These are phyloP conservation scores for Narthecium ossifragum DNA, from an alignment of 106 monocot genomes.

Conservation along the genomic window DNA sequence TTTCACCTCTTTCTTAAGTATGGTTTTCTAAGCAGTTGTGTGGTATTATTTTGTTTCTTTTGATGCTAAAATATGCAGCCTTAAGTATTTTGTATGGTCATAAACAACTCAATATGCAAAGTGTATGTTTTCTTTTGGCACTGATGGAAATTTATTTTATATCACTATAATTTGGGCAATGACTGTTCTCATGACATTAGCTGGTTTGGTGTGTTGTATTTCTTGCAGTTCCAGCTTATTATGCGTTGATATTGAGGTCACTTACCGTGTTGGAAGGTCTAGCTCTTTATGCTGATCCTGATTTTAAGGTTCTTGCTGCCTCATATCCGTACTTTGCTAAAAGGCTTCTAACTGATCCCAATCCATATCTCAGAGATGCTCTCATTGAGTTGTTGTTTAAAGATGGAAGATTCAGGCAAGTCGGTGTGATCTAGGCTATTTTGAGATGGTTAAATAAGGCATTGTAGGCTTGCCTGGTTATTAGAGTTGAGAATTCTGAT, in stretches of 20 bases:
- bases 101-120: too few species aligned
- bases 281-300: constrained; percentile 92
- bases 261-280: constrained; percentile 97
- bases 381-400: constrained; percentile 96
- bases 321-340: constrained; percentile 99
- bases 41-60: too few species aligned
- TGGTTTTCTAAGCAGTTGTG: too few species aligned
- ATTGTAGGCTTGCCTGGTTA: not conserved
- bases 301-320: constrained; percentile 98
- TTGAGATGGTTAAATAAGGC: not conserved
- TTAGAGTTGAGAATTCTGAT: not conserved
- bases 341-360: constrained; percentile 95
- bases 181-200: too few species aligned
- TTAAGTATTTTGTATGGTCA: too few species aligned
- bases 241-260: constrained; percentile 95
- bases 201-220: not conserved
- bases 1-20: not conserved
- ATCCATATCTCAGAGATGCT: constrained; percentile 99
- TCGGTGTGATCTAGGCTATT: constrained; percentile 5
- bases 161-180: too few species aligned
- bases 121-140: too few species aligned
- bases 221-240: constrained; percentile 92
- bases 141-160: too few species aligned
- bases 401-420: constrained; percentile 97
- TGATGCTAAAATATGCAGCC: too few species aligned